Conservation (phyloP, 2,329 filamentous ascomycete species). For the Arthrobotrys megalospora region DNA sequence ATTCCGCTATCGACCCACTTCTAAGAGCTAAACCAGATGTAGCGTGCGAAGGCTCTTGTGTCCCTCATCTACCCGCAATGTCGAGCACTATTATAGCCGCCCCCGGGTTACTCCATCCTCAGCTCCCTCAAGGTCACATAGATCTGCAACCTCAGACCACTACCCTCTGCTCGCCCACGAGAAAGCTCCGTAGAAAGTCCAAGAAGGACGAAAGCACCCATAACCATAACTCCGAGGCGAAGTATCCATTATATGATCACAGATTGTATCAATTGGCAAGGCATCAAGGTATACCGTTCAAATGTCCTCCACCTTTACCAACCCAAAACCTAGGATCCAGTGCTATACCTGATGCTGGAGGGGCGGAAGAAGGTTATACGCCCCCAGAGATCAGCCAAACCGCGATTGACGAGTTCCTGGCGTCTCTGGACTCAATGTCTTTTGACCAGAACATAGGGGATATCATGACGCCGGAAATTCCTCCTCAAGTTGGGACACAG, state of each 20-base stretch:
- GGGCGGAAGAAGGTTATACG: neutral
- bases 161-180: neutral
- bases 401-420: constrained; percentile 33
- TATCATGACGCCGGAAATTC: constrained; percentile 3
- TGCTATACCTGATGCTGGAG: neutral
- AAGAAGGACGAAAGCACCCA: constrained; percentile 56
- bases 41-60: neutral
- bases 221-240: constrained; percentile 34
- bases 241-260: constrained; percentile 20
- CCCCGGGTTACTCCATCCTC: neutral
- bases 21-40: constrained; percentile 3
- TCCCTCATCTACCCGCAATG: neutral
- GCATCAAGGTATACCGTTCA: constrained; percentile 15
- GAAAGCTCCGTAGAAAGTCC: constrained; percentile 38
- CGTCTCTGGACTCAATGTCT: constrained; percentile 24
- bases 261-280: constrained; percentile 41
- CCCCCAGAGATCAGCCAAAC: constrained; percentile 29
- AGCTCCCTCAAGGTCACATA: neutral
- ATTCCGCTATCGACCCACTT: constrained; percentile 45
- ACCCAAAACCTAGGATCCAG: neutral
- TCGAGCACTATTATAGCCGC: neutral
- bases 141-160: neutral
- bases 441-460: constrained; percentile 16
- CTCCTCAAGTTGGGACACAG: neutral
- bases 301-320: neutral